A percentile compares a stretch with the other conserved stretches of the same genome.
These are phyloP conservation scores for Schwanniomyces yamadae DNA, from an alignment of 805 yeast species.

Conservation along the genomic window DNA sequence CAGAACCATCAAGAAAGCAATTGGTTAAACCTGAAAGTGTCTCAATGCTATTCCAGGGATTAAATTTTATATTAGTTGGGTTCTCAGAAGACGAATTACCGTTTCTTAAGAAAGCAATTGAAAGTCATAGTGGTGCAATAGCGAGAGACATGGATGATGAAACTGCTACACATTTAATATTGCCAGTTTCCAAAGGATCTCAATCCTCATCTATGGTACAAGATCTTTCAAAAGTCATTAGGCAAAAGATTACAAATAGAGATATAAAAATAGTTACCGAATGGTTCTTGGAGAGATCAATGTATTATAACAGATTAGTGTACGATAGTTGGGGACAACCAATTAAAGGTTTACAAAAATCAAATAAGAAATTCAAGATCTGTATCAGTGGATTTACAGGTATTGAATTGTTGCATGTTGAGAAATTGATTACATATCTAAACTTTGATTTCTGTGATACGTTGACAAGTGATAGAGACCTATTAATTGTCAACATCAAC, in stretches of 20 bases:
- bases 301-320: slow-evolving; percentile 51
- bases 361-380: slow-evolving; percentile 30
- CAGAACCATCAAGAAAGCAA: slow-evolving; percentile 8
- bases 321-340: slow-evolving; percentile 68
- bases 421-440: slow-evolving; percentile 55
- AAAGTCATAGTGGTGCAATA: slow-evolving; percentile 45
- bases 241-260: slow-evolving; percentile 17
- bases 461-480: slow-evolving; percentile 51
- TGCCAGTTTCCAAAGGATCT: slow-evolving; percentile 31
- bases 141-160: slow-evolving; percentile 15
- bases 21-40: slow-evolving; percentile 11
- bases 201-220: slow-evolving; percentile 25
- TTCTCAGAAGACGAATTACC: slow-evolving; percentile 37
- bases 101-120: slow-evolving; percentile 42
- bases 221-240: slow-evolving; percentile 24
- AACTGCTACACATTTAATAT: slow-evolving; percentile 30
- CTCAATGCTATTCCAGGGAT: slow-evolving; percentile 37
- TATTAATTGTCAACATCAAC: slow-evolving; percentile 54
- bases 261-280: slow-evolving; percentile 56
- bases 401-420: slow-evolving; percentile 68
- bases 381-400: slow-evolving; percentile 77
- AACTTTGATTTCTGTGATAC: slow-evolving; percentile 52
- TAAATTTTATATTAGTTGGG: slow-evolving; percentile 42
- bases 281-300: slow-evolving; percentile 76
- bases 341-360: slow-evolving; percentile 30